Percentiles rank a stretch among this genome's conserved stretches.
Conservation (phyloP, 805 yeast genomes). For the Priceomyces haplophilus region DNA sequence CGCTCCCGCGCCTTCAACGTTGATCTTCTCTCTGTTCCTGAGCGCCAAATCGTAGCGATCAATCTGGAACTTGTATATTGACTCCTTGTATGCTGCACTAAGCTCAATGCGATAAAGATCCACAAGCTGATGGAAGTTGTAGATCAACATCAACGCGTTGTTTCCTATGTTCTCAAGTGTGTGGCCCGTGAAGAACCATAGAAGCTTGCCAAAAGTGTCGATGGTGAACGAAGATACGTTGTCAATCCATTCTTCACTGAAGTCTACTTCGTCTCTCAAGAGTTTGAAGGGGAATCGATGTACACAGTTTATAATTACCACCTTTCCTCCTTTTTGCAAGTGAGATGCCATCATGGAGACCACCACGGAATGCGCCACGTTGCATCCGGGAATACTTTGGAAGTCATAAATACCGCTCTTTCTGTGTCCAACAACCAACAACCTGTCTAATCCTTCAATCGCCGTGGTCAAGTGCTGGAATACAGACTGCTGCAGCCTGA, state of each 20-base stretch:
- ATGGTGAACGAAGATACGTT: slow-evolving; percentile 14
- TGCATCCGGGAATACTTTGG: slow-evolving; percentile 35
- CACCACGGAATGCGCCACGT: slow-evolving; percentile 18
- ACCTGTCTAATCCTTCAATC: slow-evolving; percentile 26
- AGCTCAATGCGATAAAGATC: slow-evolving; percentile 35
- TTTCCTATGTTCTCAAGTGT: slow-evolving; percentile 7
- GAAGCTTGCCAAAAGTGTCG: slow-evolving; percentile 28
- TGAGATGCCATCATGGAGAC: slow-evolving; percentile 28
- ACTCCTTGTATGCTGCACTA: slow-evolving; percentile 31
- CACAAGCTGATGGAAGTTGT: slow-evolving; percentile 33
- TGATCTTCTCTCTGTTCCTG: slow-evolving; percentile 16
- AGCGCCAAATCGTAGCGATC: slow-evolving; percentile 21
- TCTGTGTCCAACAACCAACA: slow-evolving; percentile 12
- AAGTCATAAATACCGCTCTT: slow-evolving; percentile 31
- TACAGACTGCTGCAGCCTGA: slow-evolving; percentile 24
- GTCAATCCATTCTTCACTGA: slow-evolving; percentile 18
- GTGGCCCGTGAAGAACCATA: slow-evolving; percentile 16
- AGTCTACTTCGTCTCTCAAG: slow-evolving; percentile 19
- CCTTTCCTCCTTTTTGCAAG: slow-evolving; percentile 17
- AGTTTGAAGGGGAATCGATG: slow-evolving; percentile 28
- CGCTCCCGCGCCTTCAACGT: slow-evolving; percentile 25
- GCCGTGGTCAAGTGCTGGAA: slow-evolving; percentile 27
- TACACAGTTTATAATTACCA: slow-evolving; percentile 30
- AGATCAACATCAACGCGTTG: slow-evolving; percentile 22
- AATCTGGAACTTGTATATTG: slow-evolving; percentile 30